Conservation (phyloP, 768 basidiomycete genomes). For the Mycena maculata region DNA sequence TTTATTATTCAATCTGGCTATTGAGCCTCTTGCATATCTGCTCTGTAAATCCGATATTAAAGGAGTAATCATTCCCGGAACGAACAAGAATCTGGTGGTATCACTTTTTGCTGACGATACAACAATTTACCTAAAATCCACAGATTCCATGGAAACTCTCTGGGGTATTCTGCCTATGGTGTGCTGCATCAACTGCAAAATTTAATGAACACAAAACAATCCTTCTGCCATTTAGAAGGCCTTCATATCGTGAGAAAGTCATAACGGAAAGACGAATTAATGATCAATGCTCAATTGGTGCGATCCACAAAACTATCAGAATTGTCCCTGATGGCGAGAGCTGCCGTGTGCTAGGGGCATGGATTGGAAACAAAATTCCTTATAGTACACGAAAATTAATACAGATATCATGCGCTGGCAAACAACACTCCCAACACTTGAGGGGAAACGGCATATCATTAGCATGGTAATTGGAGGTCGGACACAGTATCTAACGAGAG, state of each 20-base stretch:
- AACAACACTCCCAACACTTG: constrained; percentile 22
- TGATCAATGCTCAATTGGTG: not conserved
- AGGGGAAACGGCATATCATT: constrained; percentile 31
- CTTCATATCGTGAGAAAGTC: not conserved
- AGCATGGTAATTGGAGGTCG: constrained; percentile 37
- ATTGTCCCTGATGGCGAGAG: constrained; percentile 8
- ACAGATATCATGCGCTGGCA: not conserved
- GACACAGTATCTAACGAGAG: constrained; percentile 40
- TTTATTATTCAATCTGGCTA: no score
- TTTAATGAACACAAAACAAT: not conserved
- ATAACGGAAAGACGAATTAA: constrained; percentile 3
- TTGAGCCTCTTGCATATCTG: no score
- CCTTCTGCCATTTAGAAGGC: not conserved
- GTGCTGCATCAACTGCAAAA: no score
- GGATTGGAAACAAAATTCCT: constrained; percentile 9
- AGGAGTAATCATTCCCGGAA: no score
- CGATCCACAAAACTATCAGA: not conserved
- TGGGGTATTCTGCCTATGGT: no score
- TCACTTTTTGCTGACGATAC: no score
- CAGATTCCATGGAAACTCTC: no score
- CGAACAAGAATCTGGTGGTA: no score
- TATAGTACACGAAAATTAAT: constrained; percentile 5
- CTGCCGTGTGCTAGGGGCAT: constrained; percentile 8
- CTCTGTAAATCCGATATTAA: no score
- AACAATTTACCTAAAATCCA: no score